phyloP scores from a whole-genome alignment of 1,284 basidiomycete species.

The Ceratobasidium sp. region DNA sequence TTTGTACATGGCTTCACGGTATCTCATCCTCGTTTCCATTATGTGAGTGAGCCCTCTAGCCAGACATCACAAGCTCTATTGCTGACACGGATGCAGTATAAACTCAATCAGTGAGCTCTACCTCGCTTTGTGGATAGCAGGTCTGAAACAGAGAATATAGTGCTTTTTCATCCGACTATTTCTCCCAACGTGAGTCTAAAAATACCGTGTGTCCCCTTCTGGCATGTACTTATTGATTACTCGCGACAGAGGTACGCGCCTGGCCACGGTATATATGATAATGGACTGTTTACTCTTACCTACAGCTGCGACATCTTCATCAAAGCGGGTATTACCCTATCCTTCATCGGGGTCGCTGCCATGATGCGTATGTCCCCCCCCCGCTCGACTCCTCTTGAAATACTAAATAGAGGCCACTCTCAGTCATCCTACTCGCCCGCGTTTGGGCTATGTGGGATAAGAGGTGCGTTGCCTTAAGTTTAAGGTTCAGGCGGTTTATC shows the following conservation, averaged over 20 bases:
- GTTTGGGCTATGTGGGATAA: conserved; percentile 26
- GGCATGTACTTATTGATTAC: neutral
- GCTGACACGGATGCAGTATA: too few species aligned
- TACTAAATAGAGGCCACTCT: neutral
- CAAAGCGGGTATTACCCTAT: neutral
- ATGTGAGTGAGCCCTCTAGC: neutral
- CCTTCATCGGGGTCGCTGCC: neutral
- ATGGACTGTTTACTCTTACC: neutral
- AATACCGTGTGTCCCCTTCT: neutral
- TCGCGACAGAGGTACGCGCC: conserved; percentile 1
- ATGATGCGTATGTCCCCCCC: conserved; percentile 5
- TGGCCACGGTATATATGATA: too few species aligned
- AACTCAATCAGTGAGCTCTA: too few species aligned
- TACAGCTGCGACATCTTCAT: conserved; percentile 3
- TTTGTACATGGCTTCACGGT: conserved; percentile 1
- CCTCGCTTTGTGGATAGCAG: too few species aligned
- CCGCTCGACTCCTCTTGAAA: too few species aligned
- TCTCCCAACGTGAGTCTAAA: conserved; percentile 3
- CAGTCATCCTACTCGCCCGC: conserved; percentile 1
- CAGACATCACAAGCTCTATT: too few species aligned
- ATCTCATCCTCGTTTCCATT: neutral
- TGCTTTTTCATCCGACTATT: conserved; percentile 18
- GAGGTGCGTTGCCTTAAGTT: neutral
- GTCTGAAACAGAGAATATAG: neutral
- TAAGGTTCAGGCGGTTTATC: too few species aligned